Conservation (phyloP, 23 red algal species). For the Gracilariopsis chorda region DNA sequence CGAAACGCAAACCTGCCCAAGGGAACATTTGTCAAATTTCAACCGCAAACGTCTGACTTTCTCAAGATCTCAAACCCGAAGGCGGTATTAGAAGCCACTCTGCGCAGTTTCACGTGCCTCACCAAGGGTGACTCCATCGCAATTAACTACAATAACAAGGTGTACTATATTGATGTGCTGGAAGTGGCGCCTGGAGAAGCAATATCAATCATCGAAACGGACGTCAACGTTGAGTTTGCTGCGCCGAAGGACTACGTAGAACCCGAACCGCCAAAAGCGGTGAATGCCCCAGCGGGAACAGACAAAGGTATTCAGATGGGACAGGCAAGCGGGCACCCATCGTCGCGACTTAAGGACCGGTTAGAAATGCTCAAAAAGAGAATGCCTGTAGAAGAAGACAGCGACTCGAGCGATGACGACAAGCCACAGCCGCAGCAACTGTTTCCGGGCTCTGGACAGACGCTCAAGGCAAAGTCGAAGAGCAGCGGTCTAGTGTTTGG, state of each 20-base stretch:
- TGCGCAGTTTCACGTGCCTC: conserved; percentile 89
- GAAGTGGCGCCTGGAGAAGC: conserved; percentile 84
- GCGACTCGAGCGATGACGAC: conserved; percentile 48
- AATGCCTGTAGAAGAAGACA: conserved; percentile 50
- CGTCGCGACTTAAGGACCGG: conserved; percentile 52
- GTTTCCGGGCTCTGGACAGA: conserved; percentile 63
- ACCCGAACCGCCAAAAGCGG: conserved; percentile 20
- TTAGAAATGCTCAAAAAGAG: conserved; percentile 64
- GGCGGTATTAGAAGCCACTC: conserved; percentile 89
- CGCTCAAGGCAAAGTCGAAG: conserved; percentile 50
- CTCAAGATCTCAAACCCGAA: conserved; percentile 88
- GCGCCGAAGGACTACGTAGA: conserved; percentile 87
- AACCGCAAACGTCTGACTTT: conserved; percentile 92
- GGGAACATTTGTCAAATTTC: conserved; percentile 95
- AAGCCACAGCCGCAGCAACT: conserved; percentile 25
- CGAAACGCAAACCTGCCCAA: conserved; percentile 83
- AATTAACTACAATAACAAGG: conserved; percentile 94
- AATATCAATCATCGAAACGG: conserved; percentile 95
- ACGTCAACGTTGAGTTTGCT: conserved; percentile 97
- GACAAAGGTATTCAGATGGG: not conserved
- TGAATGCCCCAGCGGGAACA: not conserved
- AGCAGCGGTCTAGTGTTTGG: conserved; percentile 43
- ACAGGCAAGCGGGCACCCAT: conserved; percentile 3
- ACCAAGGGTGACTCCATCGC: conserved; percentile 92
- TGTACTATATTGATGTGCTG: conserved; percentile 82